These are phyloP conservation scores for Lasiosphaeria hispida DNA, from an alignment of 495 filamentous ascomycete genomes.

Conservation along the genomic window DNA sequence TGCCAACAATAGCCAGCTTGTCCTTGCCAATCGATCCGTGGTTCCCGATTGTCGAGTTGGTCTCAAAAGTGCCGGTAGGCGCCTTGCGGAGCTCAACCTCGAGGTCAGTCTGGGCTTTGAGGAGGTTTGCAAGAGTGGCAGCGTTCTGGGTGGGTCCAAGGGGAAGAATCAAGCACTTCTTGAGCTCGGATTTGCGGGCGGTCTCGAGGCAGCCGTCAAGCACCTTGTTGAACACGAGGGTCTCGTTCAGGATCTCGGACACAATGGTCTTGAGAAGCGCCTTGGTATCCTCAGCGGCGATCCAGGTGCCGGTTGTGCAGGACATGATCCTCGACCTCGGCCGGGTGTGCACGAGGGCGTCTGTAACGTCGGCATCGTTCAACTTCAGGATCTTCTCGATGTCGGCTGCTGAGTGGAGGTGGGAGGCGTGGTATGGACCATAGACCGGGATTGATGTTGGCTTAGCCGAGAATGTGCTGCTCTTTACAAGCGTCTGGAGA, in stretches of 20 bases:
- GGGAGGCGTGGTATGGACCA: constrained; percentile 77
- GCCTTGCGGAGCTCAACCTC: constrained; percentile 40
- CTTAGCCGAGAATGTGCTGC: constrained; percentile 53
- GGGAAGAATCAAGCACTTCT: constrained; percentile 51
- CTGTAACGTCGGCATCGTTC: constrained; percentile 33
- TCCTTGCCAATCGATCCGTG: constrained; percentile 39
- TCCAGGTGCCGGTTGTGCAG: constrained; percentile 49
- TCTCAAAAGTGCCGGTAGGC: constrained; percentile 34
- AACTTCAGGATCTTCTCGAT: constrained; percentile 58
- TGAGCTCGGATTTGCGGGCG: constrained; percentile 36
- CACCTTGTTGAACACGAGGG: constrained; percentile 57
- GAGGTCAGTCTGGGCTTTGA: constrained; percentile 39
- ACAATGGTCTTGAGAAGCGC: constrained; percentile 52
- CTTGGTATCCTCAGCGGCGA: constrained; percentile 46
- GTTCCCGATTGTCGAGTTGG: constrained; percentile 38
- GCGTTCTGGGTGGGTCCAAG: constrained; percentile 52
- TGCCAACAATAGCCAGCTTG: constrained; percentile 70
- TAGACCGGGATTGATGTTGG: constrained; percentile 67
- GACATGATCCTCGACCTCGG: constrained; percentile 59
- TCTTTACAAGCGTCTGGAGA: constrained; percentile 56
- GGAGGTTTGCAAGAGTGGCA: constrained; percentile 38
- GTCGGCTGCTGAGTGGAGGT: constrained; percentile 63
- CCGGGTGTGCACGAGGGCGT: constrained; percentile 43
- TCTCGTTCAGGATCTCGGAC: constrained; percentile 57
- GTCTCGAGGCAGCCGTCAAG: constrained; percentile 51